These are phyloP conservation scores for Cytospora mali DNA, from an alignment of 2,329 filamentous ascomycete species.

Conservation along the genomic window DNA sequence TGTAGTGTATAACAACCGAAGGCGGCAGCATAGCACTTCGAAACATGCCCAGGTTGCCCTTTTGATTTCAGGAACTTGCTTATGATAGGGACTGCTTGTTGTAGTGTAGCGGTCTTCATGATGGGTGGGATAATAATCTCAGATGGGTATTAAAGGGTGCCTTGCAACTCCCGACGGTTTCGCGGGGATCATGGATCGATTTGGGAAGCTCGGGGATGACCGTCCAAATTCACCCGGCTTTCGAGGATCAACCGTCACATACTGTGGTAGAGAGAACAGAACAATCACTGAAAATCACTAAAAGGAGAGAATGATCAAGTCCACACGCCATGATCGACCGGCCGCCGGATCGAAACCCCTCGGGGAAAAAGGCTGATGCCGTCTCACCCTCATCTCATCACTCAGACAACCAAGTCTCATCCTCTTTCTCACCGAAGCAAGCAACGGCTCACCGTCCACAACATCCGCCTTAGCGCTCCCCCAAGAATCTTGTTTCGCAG, in stretches of 20 bases:
- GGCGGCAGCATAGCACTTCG: too few species aligned
- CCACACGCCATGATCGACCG: conserved; percentile 7
- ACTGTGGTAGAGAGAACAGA: too few species aligned
- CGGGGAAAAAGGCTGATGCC: conserved; percentile 17
- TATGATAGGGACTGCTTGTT: background rate
- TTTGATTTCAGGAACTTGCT: background rate
- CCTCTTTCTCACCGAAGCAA: background rate
- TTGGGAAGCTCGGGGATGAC: background rate
- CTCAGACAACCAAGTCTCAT: background rate
- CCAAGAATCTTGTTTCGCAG: conserved; percentile 13
- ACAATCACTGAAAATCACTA: too few species aligned
- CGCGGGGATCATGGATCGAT: background rate
- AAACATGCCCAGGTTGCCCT: background rate
- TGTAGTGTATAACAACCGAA: background rate
- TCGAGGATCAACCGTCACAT: too few species aligned
- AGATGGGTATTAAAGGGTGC: background rate
- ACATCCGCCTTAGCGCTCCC: background rate
- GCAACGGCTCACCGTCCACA: conserved; percentile 14
- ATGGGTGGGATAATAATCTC: background rate
- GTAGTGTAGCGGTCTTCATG: too few species aligned
- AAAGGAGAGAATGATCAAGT: background rate
- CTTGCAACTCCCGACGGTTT: background rate
- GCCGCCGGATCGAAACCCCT: conserved; percentile 6
- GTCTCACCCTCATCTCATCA: conserved; percentile 24
- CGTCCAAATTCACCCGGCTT: background rate